These are phyloP conservation scores for Solanum hybrid DNA, from an alignment of 305 asterid species.

Conservation along the genomic window DNA sequence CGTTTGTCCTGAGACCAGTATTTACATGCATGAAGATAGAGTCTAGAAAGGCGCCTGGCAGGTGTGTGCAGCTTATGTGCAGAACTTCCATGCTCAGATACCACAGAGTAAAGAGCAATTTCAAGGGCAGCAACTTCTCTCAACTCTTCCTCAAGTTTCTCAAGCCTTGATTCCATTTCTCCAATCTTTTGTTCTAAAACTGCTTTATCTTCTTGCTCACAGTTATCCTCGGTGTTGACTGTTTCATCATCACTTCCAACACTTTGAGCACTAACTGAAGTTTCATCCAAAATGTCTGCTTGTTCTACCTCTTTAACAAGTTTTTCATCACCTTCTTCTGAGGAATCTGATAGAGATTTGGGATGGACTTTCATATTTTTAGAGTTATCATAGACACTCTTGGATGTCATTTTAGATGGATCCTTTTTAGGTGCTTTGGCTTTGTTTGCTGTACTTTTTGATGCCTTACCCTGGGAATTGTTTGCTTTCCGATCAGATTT, in stretches of 20 bases:
- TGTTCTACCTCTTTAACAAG: slow-evolving; percentile 34
- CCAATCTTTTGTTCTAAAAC: slow-evolving; percentile 43
- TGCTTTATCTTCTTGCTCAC: slow-evolving; percentile 24
- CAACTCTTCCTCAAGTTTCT: slow-evolving; percentile 70
- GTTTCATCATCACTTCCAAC: slow-evolving; percentile 46
- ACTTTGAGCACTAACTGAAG: slow-evolving; percentile 31
- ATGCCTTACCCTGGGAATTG: slow-evolving; percentile 16
- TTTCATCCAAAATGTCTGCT: slow-evolving; percentile 33
- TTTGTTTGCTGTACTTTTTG: slow-evolving; percentile 31
- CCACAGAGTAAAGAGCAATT: slow-evolving; percentile 78
- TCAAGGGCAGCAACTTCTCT: slow-evolving; percentile 96
- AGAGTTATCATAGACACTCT: slow-evolving; percentile 30
- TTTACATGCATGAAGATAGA: slow-evolving; percentile 76
- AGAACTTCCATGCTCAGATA: slow-evolving; percentile 88
- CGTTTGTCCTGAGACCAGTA: slow-evolving; percentile 67
- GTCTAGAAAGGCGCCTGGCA: slow-evolving; percentile 84
- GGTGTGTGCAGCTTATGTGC: slow-evolving; percentile 94
- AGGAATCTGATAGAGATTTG: slow-evolving; percentile 43
- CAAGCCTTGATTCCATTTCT: slow-evolving; percentile 77
- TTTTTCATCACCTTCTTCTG: slow-evolving; percentile 39
- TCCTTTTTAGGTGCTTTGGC: slow-evolving; percentile 27
- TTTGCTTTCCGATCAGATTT: slow-evolving; percentile 32
- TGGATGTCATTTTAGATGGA: slow-evolving; percentile 22
- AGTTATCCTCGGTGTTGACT: slow-evolving; percentile 25
- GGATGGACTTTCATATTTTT: slow-evolving; percentile 59